Base-by-base conservation (phyloP, 495 filamentous ascomycete species). In the Penicillium paxilli region DNA sequence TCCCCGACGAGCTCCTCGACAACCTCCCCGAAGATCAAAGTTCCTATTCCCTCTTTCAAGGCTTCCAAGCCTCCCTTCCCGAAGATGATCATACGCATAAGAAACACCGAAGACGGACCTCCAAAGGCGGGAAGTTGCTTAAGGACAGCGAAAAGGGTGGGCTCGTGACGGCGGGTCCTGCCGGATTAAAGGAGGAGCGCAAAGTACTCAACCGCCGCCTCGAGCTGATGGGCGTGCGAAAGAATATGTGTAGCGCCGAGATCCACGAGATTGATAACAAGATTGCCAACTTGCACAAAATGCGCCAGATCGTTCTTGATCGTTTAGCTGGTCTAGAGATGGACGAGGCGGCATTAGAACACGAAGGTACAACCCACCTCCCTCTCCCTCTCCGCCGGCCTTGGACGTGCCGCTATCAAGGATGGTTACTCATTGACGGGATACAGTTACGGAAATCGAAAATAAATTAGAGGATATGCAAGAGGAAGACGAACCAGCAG, bases 231-330 rank as follows among this genome's bases (percentile, higher is more conserved):
- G 78, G 86, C 10, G 81, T 99, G 35, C 83, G 95, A 49, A 99
- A 98, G 68, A 96, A 96, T 57, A 96, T 99, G 94, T 92, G 92
- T 65, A 93, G 91, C 61, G 84, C 89, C 52, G 94, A 99, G 69
- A 98, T 99, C 44, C 85, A 84, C 37, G 94, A 99, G 66, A 96
- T 99, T 46, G 94, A 99, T 67, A 92, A 87, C 71, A 99, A 98
- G 71, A 91, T 99, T 33, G 81, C 91, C 26, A 99, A 98, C 68
- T 75, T 98, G 48, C 87, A 92, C 59, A 89, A 83, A 49, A 98
- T 96, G 90, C 88, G 94, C 59, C 87, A 87, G 70, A 96, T 98
- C 51, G 87, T 98, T 19, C 68, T 99, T 32, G 93, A 96, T 49
- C 82, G 95, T 59, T 71, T 99, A 58, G 93, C 92, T 4, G 83